phyloP scores from a whole-genome alignment of 2,329 filamentous ascomycete genomes.

The Coniochaeta ligniaria region DNA sequence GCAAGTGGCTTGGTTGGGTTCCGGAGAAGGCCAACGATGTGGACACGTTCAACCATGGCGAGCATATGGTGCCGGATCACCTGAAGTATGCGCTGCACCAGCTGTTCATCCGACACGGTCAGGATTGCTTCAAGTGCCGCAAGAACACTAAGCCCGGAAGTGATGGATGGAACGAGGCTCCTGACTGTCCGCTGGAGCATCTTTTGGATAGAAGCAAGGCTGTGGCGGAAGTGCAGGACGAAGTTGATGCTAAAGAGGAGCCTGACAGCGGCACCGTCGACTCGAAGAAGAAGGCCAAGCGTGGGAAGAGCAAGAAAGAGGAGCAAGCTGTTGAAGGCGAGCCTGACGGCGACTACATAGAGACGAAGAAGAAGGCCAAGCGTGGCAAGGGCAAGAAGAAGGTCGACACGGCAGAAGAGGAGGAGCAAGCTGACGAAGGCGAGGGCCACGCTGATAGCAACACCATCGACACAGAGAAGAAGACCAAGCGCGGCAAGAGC shows the following conservation, averaged over 20 bases:
- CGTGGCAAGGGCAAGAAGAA: too few relatives aligned
- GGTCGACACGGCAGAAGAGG: background rate
- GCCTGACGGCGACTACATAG: background rate
- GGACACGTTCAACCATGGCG: conserved; percentile 44
- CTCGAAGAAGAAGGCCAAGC: background rate
- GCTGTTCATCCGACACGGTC: conserved; percentile 46
- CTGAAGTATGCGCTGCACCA: conserved; percentile 50
- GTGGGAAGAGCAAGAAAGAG: too few relatives aligned
- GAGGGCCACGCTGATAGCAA: too few relatives aligned
- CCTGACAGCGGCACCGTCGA: background rate
- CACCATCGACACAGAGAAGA: too few relatives aligned
- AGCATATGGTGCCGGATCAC: conserved; percentile 41
- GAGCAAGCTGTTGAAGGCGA: too few relatives aligned
- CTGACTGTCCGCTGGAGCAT: conserved; percentile 32
- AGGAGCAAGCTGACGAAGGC: too few relatives aligned
- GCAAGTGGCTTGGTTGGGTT: conserved; percentile 46
- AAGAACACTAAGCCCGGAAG: conserved; percentile 45
- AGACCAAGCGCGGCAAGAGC: too few relatives aligned
- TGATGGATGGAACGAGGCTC: conserved; percentile 51
- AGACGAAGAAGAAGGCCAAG: background rate
- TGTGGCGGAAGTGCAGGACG: conserved; percentile 6
- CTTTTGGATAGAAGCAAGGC: conserved; percentile 26
- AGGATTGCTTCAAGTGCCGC: conserved; percentile 38
- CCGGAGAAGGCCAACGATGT: conserved; percentile 40
- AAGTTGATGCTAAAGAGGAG: conserved; percentile 3